Base-by-base conservation (phyloP, 495 filamentous ascomycete species). In the Aspergillus homomorphus region DNA sequence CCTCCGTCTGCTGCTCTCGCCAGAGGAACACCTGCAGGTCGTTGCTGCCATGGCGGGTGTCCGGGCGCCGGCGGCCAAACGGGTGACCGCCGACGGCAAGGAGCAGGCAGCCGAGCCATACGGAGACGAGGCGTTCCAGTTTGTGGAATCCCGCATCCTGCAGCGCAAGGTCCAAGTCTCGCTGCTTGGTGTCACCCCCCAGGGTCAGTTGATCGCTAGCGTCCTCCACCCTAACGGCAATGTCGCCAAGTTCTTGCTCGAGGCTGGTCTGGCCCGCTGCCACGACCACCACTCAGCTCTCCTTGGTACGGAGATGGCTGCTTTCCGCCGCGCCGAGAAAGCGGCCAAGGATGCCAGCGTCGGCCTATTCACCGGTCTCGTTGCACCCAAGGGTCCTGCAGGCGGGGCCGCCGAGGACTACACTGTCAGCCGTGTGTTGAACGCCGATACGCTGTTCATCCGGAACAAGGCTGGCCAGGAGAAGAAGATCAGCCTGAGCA, bases 271-370 rank as follows among this genome's bases (percentile, higher is more conserved):
- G 43, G 95, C 92, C 43, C 83, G 91, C 62, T 98, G 94, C 78
- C 87, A 89, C 44, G 95, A 99, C 69, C 90, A 90, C 73, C 95
- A 99, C 73, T 94, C 91, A 1, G 90, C 90, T 16, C 75, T 96
- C 68, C 83, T 99, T 1, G 95, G 95, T 16, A 64, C 76, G 8
- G 86, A 92, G 50, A 99, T 99, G 94, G 85, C 86, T 41, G 66
- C 80, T 54, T 83, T 97, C 45, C 86, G 95, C 46, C 86, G 90
- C 62, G 91, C 95, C 1, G 95, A 99, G 77, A 91, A 89, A 70
- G 68, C 82, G 41, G 95, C 95, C 22, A 92, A 90, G 71, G 81
- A 85, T 59, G 75, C 78, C 28, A 87, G 88, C 54, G 75, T 84
- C 18, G 89, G 90, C 18, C 59, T 96, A 5, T 95, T 92, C 80